Evolutionary conservation across 257 asterid genomes (phyloP), one percentile per base, ranked within the genome.

Genomic region (Coffea eugenioides): DNA sequence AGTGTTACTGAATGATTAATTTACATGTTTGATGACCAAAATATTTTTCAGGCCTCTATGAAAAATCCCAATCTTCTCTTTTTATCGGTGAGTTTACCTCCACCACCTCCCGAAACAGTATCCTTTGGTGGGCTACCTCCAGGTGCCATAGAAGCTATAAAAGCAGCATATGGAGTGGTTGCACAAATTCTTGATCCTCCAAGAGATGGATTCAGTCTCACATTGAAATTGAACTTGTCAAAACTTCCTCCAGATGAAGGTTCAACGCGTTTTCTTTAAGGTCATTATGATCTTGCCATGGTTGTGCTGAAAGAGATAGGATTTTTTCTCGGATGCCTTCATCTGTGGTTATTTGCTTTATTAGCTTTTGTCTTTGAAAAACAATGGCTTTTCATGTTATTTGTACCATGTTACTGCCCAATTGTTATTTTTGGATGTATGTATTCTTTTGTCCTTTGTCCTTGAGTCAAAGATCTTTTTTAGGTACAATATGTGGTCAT

Each of bases 161-260:
- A 95, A 84, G 88, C 92, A 68, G 91, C 97, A 71, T 95, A 95
- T 83, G 98, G 98, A 54, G 85, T 70, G 57, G 88, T 92, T 81
- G 87, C 92, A 80, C 99, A 93, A 81, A 92, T 95, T 87, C 99
- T 95, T 80, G 99, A 95, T 90, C 99, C 98, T 64, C 98, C 99
- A 51, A 92, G 91, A 87, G 99, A 95, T 87, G 98, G 98, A 83
- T 95, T 91, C 85, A 91, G 92, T 85, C 98, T 95, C 82, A 95
- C 99, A 12, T 80, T 95, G 88, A 95, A 95, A 85, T 85, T 95
- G 81, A 95, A 92, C 89, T 89, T 92, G 86, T 90, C 97, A 84
- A 93, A 93, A 89, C 97, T 95, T 86, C 98, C 98, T 79, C 92
- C 94, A 80, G 92, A 92, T 90, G 98, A 91, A 95, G 98, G 98